A percentile compares a stretch with the other conserved stretches of the same genome.
Conservation (phyloP, 306 rosid genomes). For the Lupinus albus region DNA sequence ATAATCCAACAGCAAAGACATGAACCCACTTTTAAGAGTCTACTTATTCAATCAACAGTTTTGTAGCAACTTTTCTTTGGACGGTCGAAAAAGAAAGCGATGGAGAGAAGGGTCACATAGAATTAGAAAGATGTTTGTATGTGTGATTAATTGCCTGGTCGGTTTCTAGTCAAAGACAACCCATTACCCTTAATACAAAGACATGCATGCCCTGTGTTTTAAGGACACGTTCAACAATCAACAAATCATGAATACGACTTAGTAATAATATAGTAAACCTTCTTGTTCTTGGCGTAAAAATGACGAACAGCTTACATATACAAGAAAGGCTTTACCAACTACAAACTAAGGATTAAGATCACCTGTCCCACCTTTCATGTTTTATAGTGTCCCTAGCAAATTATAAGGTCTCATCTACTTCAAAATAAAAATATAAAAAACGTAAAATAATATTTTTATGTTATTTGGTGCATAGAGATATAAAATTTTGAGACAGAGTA, state of each 20-base stretch:
- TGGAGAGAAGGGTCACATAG: background rate
- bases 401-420: too few species aligned
- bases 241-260: slow-evolving; percentile 1
- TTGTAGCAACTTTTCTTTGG: background rate
- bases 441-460: too few species aligned
- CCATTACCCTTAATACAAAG: background rate
- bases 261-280: background rate
- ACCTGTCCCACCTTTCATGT: too few species aligned
- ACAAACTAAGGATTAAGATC: too few species aligned
- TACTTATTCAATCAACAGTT: slow-evolving; percentile 53
- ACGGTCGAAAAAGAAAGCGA: too few species aligned
- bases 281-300: slow-evolving; percentile 40
- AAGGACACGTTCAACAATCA: slow-evolving; percentile 28
- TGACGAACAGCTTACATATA: slow-evolving; percentile 52
- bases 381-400: too few species aligned
- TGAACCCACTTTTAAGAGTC: slow-evolving; percentile 46
- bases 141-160: slow-evolving; percentile 12
- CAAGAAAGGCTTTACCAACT: slow-evolving; percentile 20
- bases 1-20: slow-evolving; percentile 59
- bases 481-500: too few species aligned
- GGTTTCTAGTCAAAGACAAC: slow-evolving; percentile 41
- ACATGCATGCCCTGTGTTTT: slow-evolving; percentile 19
- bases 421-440: too few species aligned
- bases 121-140: background rate
- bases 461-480: too few species aligned